Conservation (phyloP, 345 rosid species). For the Isatis tinctoria region DNA sequence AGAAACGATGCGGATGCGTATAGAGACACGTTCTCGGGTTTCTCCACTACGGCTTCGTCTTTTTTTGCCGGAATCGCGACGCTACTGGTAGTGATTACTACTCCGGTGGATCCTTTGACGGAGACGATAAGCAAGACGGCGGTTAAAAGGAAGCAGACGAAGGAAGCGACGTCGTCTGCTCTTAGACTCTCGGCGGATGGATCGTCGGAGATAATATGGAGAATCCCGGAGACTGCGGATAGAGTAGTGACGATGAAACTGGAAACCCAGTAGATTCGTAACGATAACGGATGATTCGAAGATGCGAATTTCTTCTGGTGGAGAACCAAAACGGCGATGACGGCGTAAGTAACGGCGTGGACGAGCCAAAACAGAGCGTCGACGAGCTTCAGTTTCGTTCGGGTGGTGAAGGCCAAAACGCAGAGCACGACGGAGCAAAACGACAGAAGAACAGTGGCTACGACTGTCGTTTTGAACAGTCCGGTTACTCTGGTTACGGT, state of each 20-base stretch:
- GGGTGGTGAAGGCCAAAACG: slow-evolving; percentile 46
- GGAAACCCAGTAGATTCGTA: slow-evolving; percentile 61
- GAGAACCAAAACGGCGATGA: slow-evolving; percentile 54
- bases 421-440: slow-evolving; percentile 41
- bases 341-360: slow-evolving; percentile 67
- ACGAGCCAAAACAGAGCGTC: slow-evolving; percentile 60
- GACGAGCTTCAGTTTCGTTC: slow-evolving; percentile 34
- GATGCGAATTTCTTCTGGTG: slow-evolving; percentile 74
- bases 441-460: slow-evolving; percentile 42
- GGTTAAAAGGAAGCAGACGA: slow-evolving; percentile 53
- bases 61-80: neutral
- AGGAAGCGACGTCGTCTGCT: slow-evolving; percentile 55
- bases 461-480: slow-evolving; percentile 56
- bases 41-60: slow-evolving; percentile 38
- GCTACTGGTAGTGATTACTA: slow-evolving; percentile 2
- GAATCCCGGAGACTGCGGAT: slow-evolving; percentile 54
- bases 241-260: slow-evolving; percentile 41
- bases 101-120: slow-evolving; percentile 70
- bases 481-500: slow-evolving; percentile 30
- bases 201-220: slow-evolving; percentile 39
- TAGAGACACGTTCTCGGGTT: slow-evolving; percentile 42
- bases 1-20: slow-evolving; percentile 68
- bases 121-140: slow-evolving; percentile 46
- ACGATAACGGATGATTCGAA: slow-evolving; percentile 49
- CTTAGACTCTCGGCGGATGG: slow-evolving; percentile 30